Evolutionary conservation across 345 rosid genomes (phyloP).

Genomic region (Aquilaria yunnanensis): DNA sequence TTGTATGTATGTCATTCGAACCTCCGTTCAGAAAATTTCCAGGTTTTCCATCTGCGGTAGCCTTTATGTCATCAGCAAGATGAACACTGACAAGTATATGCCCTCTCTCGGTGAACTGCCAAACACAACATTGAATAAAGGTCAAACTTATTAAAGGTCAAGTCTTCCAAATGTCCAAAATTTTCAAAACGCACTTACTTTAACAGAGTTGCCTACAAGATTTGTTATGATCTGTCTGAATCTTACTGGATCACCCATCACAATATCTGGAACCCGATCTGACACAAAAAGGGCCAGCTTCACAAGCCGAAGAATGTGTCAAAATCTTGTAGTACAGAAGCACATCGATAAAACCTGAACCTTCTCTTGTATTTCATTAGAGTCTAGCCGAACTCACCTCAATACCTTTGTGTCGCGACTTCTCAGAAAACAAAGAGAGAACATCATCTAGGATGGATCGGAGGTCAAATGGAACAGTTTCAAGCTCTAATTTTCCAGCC

Average conservation of each 20-base stretch:
- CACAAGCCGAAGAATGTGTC: slow-evolving; percentile 24
- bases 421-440: slow-evolving; percentile 92
- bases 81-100: slow-evolving; percentile 92
- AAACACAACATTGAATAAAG: slow-evolving; percentile 7
- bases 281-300: slow-evolving; percentile 93
- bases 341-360: not conserved
- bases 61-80: slow-evolving; percentile 53
- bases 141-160: not conserved
- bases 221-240: slow-evolving; percentile 93
- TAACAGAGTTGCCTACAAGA: slow-evolving; percentile 95
- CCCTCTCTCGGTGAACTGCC: slow-evolving; percentile 91
- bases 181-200: slow-evolving; percentile 41
- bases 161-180: slow-evolving; percentile 3
- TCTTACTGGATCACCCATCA: slow-evolving; percentile 92
- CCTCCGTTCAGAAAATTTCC: slow-evolving; percentile 44
- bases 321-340: not conserved
- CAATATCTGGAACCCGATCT: slow-evolving; percentile 79
- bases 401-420: slow-evolving; percentile 78
- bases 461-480: slow-evolving; percentile 70
- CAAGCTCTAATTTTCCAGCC: slow-evolving; percentile 90
- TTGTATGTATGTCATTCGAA: slow-evolving; percentile 34
- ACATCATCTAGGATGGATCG: slow-evolving; percentile 93
- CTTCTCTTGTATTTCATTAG: not conserved
- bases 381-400: slow-evolving; percentile 48
- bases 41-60: slow-evolving; percentile 25